These are phyloP conservation scores for Yarrowia yakushimensis DNA, from an alignment of 805 yeast species.

Conservation along the genomic window DNA sequence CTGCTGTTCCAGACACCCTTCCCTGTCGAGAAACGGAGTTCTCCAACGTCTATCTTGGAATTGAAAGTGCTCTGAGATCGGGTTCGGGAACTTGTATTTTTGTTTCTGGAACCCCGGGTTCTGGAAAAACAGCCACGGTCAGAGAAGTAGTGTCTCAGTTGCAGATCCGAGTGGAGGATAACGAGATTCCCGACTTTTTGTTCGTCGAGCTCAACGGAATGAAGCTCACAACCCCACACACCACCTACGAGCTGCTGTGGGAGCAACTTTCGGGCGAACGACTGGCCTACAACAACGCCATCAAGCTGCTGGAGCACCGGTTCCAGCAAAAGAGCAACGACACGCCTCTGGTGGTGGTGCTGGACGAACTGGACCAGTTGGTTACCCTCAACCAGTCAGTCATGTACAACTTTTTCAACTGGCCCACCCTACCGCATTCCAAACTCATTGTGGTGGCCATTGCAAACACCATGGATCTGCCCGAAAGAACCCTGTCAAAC, in stretches of 20 bases:
- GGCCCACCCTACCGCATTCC: constrained; percentile 86
- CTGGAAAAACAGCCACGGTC: constrained; percentile 93
- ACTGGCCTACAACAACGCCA: constrained; percentile 61
- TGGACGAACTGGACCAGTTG: constrained; percentile 93
- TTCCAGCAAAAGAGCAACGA: constrained; percentile 45
- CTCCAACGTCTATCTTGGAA: constrained; percentile 58
- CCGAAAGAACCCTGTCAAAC: constrained; percentile 81
- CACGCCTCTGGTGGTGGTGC: constrained; percentile 65
- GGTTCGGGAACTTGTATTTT: constrained; percentile 80
- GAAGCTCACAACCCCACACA: constrained; percentile 71
- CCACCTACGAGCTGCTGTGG: constrained; percentile 83
- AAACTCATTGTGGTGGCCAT: constrained; percentile 85
- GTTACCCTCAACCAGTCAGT: constrained; percentile 78
- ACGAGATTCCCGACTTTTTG: constrained; percentile 51
- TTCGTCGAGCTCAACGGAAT: constrained; percentile 89
- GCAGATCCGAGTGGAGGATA: constrained; percentile 41
- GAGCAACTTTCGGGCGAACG: constrained; percentile 55
- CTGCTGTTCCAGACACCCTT: constrained; percentile 47
- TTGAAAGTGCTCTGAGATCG: constrained; percentile 68
- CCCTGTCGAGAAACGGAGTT: constrained; percentile 90
- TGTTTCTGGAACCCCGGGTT: constrained; percentile 96
- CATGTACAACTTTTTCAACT: constrained; percentile 93
- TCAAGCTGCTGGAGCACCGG: constrained; percentile 64
- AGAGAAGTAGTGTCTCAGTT: constrained; percentile 78
- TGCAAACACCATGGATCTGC: constrained; percentile 96